Evolutionary conservation across 352 stramenopile genomes (phyloP), one percentile per base, ranked within the genome.

Genomic region (Phytophthora macrochlamydospora): DNA sequence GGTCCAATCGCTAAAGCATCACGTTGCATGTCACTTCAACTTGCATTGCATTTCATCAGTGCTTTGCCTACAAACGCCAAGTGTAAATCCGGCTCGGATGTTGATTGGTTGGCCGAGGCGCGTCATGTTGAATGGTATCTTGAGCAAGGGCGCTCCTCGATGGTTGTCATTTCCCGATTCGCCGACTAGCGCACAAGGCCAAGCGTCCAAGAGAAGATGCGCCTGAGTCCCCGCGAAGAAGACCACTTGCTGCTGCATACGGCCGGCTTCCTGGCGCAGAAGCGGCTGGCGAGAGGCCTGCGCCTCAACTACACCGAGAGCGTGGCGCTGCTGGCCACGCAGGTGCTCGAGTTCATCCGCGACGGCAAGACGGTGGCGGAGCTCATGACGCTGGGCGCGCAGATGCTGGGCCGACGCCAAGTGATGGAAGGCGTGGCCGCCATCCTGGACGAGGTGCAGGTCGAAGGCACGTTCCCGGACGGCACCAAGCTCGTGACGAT

Each of bases 381-480:
- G 56, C 78, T 98, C 30, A 98, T 98, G 94, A 84, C 69, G 7
- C 64, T 94, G 7, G 92, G 92, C 24, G 84, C 91, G 40, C 79
- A 88, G 35, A 69, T 98, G 48, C 75, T 98, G 4, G 94, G 94
- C 9, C 90, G 72, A 58, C 85, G 76, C n/a, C 91, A 99, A 79
- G 96, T 99, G 14, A 79, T 98, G 62, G 83, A 95, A 1, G 95
- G 95, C n/a, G 95, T 99, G 38, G 71, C 92, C 3, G 65, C 71
- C 28, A 80, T 99, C 29, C 71, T 99, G 33, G 73, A 93, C 51
- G 90, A 99, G 67, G 94, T 99, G 30, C 96, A 99, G 80, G 85
- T 99, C 13, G 97, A 99, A 83, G 96, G 92, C 14, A 99, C 96
- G 28, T 99, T 99, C 83, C 94, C 92, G 0, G 97, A 99, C 80